A percentile compares a stretch with the other conserved stretches of the same genome.
Evolutionary conservation across 768 basidiomycete genomes (phyloP).

Genomic region (Psilocybe tampanensis): DNA sequence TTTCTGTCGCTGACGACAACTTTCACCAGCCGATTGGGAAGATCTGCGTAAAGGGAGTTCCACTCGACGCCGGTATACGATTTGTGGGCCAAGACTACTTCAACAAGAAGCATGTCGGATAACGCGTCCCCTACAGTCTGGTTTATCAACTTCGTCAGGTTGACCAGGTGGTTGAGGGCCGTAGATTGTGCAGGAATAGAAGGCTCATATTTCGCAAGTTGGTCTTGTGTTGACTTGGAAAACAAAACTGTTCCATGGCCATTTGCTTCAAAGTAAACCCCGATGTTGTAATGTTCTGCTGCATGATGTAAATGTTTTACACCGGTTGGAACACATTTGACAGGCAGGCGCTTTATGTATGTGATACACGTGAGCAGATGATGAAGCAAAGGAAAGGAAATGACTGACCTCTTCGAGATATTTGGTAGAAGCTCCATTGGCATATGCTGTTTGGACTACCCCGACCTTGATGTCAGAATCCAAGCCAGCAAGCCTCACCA

Average conservation of each 20-base stretch:
- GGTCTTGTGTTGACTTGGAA: slow-evolving; percentile 71
- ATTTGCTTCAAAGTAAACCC: slow-evolving; percentile 99
- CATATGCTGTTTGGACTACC: slow-evolving; percentile 98
- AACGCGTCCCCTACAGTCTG: slow-evolving; percentile 98
- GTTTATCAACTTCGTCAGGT: slow-evolving; percentile 86
- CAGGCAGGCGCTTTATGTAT: slow-evolving; percentile 77
- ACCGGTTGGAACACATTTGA: slow-evolving; percentile 93
- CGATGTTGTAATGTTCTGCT: slow-evolving; percentile 89
- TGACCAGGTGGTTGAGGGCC: slow-evolving; percentile 74
- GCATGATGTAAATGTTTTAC: slow-evolving; percentile 99
- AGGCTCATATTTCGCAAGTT: slow-evolving; percentile 65
- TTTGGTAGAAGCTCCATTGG: slow-evolving; percentile 95
- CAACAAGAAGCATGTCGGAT: slow-evolving; percentile 94
- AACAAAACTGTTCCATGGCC: slow-evolving; percentile 98
- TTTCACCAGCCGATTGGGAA: slow-evolving; percentile 95
- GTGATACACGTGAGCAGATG: slow-evolving; percentile 8
- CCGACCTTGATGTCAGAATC: slow-evolving; percentile 82
- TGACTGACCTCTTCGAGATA: slow-evolving; percentile 77
- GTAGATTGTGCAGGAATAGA: slow-evolving; percentile 82
- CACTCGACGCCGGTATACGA: slow-evolving; percentile 84
- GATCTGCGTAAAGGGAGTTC: slow-evolving; percentile 91
- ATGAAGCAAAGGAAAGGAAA: background rate
- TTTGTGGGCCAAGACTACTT: slow-evolving; percentile 87
- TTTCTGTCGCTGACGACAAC: slow-evolving; percentile 84
- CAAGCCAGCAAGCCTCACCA: slow-evolving; percentile 84